phyloP scores from a whole-genome alignment of 2,329 filamentous ascomycete species.

The Neurospora sp. region DNA sequence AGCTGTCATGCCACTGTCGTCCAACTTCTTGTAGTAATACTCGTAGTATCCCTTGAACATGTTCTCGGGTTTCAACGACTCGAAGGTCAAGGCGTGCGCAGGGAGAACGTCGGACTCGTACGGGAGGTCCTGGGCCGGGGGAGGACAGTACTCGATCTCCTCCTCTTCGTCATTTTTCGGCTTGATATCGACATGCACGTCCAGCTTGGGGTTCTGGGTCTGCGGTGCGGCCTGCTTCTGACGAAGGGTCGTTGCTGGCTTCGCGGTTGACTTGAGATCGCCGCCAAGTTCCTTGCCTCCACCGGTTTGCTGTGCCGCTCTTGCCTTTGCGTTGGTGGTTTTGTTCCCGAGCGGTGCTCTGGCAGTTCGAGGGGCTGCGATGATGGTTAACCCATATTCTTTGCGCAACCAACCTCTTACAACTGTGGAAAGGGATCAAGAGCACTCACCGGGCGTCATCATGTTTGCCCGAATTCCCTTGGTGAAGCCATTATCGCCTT shows the following conservation, averaged over 20 bases:
- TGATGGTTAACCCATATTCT: background rate
- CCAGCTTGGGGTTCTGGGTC: conserved; percentile 48
- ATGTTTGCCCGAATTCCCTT: conserved; percentile 56
- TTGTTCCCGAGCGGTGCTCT: conserved; percentile 86
- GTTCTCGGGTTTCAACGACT: conserved; percentile 49
- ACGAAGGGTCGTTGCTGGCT: conserved; percentile 49
- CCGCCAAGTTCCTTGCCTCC: conserved; percentile 50
- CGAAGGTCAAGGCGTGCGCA: conserved; percentile 43
- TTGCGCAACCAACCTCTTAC: background rate
- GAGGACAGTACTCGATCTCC: conserved; percentile 86
- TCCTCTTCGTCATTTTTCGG: conserved; percentile 48
- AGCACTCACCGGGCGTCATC: conserved; percentile 65
- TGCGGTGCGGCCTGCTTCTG: conserved; percentile 47
- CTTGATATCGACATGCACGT: conserved; percentile 47
- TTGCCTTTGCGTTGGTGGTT: conserved; percentile 80
- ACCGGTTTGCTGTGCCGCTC: conserved; percentile 52
- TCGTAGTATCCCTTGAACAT: conserved; percentile 52
- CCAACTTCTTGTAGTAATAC: conserved; percentile 52
- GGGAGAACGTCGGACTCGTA: conserved; percentile 64
- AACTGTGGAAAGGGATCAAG: background rate
- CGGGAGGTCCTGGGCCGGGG: conserved; percentile 53
- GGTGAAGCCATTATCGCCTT: conserved; percentile 40
- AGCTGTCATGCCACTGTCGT: conserved; percentile 55
- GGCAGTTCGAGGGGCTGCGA: conserved; percentile 46
- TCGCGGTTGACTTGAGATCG: conserved; percentile 47